Percentiles rank a stretch among this genome's conserved stretches.
phyloP scores from a whole-genome alignment of 129 eudicot species.

The Gnaphalium uliginosum region DNA sequence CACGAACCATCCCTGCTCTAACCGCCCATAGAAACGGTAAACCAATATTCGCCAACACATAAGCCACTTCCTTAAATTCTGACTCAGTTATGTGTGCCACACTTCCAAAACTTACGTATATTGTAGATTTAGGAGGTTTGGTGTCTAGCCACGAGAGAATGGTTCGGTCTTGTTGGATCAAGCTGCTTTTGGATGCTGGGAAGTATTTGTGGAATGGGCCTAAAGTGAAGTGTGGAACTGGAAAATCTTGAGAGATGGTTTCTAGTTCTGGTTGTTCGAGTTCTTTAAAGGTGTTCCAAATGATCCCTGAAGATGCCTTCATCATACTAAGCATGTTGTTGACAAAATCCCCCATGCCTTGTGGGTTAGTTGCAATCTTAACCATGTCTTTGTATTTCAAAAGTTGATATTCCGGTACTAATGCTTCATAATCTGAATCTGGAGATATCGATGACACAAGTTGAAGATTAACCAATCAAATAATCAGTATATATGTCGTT shows the following conservation, averaged over 20 bases:
- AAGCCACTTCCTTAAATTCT: constrained; percentile 46
- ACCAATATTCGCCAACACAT: constrained; percentile 40
- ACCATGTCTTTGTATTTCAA: constrained; percentile 39
- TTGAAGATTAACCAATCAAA: too few relatives aligned
- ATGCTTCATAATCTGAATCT: constrained; percentile 29
- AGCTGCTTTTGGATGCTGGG: constrained; percentile 34
- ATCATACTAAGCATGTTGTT: constrained; percentile 23
- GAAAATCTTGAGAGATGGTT: constrained; percentile 17
- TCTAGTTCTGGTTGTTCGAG: constrained; percentile 40
- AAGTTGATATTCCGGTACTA: constrained; percentile 35
- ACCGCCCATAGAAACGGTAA: constrained; percentile 58
- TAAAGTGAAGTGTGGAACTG: constrained; percentile 40
- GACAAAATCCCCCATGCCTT: constrained; percentile 14
- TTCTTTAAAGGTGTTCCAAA: constrained; percentile 53
- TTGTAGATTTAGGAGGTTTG: constrained; percentile 38
- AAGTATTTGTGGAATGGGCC: constrained; percentile 53
- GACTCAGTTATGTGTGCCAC: constrained; percentile 33
- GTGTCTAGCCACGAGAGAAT: constrained; percentile 47
- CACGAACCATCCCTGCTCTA: not conserved
- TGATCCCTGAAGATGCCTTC: constrained; percentile 43
- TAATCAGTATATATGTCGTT: too few relatives aligned
- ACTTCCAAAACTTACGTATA: constrained; percentile 69
- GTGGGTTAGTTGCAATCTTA: constrained; percentile 20
- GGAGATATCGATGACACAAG: too few relatives aligned
- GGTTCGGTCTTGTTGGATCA: constrained; percentile 38